Conservation (phyloP, 2,329 filamentous ascomycete genomes). For the Shiraia sp. region DNA sequence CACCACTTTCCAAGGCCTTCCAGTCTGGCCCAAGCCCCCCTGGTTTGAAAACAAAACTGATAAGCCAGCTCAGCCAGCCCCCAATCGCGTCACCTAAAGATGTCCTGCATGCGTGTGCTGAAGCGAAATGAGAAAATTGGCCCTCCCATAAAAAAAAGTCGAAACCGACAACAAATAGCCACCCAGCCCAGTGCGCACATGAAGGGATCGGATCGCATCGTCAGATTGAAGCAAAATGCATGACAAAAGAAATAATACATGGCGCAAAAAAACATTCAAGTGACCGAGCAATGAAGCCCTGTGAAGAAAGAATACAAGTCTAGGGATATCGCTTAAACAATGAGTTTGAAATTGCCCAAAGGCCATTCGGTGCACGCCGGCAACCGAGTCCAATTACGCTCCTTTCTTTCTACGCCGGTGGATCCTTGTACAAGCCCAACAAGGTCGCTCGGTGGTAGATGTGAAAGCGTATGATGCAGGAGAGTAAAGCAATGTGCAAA, state of each 20-base stretch:
- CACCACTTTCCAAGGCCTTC: no score
- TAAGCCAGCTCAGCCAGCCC: no score
- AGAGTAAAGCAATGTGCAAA: conserved; percentile 7
- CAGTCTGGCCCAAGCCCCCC: no score
- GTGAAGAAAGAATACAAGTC: conserved; percentile 23
- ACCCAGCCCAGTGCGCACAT: conserved; percentile 15
- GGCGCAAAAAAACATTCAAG: conserved; percentile 16
- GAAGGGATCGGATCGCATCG: conserved; percentile 24
- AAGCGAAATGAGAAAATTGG: conserved; percentile 14
- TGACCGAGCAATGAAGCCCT: conserved; percentile 28
- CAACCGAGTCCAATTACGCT: conserved; percentile 10
- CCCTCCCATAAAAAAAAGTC: conserved; percentile 9
- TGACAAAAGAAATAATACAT: conserved; percentile 14
- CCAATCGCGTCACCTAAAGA: conserved; percentile 14
- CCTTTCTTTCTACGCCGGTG: conserved; percentile 13
- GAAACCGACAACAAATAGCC: conserved; percentile 23
- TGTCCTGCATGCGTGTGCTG: conserved; percentile 23
- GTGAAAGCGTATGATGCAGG: no score
- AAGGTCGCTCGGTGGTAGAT: conserved; percentile 14
- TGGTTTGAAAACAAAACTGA: no score
- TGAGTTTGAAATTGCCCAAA: not conserved
- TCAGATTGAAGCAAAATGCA: conserved; percentile 14
- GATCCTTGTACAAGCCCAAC: conserved; percentile 15
- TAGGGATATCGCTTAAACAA: conserved; percentile 34
- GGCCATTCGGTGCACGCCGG: conserved; percentile 20